Base-by-base conservation (phyloP, 306 rosid genomes). In the Cicer bijugum region DNA sequence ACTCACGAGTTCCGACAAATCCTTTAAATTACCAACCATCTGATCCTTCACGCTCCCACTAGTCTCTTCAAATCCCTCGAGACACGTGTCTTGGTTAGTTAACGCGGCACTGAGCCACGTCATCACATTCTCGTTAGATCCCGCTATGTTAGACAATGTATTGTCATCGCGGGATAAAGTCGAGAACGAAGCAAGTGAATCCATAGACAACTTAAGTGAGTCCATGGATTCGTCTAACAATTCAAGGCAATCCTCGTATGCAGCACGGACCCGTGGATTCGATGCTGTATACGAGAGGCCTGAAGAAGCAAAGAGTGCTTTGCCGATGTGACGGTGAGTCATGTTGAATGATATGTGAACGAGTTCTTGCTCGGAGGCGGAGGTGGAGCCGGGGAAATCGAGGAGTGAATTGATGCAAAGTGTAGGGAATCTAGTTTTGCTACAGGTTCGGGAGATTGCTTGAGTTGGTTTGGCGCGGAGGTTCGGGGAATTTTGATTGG, bases 31-130 rank as follows among this genome's bases (percentile, higher is more conserved):
- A 19, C 6, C 60, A 1, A 44, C 52, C 90, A 93, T 80, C 58
- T 84, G 81, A 6, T 82, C 74, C 80, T 87, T 89, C 11, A 89
- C 80, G 8, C 40, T 7, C 14, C 93, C 92, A 65, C 67, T 70
- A 5, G 72, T 45, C 12, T 79, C 92, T 0, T 56, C 73, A 4
- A 93, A 69, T 0, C 98, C 97, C 60, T 86, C 97, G 2, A 69
- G n/a, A 61, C 98, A 93, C 12, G 98, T 93, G 90, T 93, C 98
- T 11, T 93, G 96, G 42, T 88, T 91, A 0, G 98, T 93, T 12
- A 93, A 75, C 0, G 98, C 91, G 0, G 97, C 85, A 40, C 97
- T 91, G 4, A 93, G 90, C 98, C 98, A 93, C 14, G 98, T 93
- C 82, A 83, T 38, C 74, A 93, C 88, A 67, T 93, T 96, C 0